Percentiles rank a stretch among this genome's conserved stretches.
phyloP scores from a whole-genome alignment of 2,329 filamentous ascomycete species.

The Alternaria infectoria region DNA sequence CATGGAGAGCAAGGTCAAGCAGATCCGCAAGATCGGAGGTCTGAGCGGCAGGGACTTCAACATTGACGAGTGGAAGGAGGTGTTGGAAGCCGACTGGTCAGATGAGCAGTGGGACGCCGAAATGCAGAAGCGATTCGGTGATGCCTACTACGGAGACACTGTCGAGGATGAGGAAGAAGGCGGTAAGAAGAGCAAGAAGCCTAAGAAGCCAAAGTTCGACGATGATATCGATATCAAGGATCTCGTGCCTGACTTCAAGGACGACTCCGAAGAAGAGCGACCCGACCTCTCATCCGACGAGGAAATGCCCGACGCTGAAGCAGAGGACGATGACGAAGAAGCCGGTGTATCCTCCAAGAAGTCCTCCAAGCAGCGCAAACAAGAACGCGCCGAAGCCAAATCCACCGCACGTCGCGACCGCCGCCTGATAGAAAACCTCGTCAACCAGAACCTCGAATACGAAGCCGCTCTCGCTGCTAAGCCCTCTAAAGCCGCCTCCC shows the following conservation, averaged over 20 bases:
- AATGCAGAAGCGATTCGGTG: conserved; percentile 87
- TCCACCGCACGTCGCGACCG: conserved; percentile 81
- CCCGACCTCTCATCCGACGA: conserved; percentile 67
- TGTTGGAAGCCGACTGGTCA: conserved; percentile 88
- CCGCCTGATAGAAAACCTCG: conserved; percentile 81
- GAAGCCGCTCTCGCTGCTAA: conserved; percentile 66
- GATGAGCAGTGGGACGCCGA: conserved; percentile 88
- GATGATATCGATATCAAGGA: conserved; percentile 98
- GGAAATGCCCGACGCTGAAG: conserved; percentile 54
- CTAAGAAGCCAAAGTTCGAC: conserved; percentile 90
- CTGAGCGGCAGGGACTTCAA: conserved; percentile 69
- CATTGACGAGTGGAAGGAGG: conserved; percentile 81
- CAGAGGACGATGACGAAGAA: conserved; percentile 45
- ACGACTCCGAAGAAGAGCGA: conserved; percentile 72
- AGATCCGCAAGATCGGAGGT: conserved; percentile 89
- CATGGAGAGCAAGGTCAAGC: conserved; percentile 81
- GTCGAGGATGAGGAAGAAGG: conserved; percentile 49
- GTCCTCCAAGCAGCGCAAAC: conserved; percentile 54
- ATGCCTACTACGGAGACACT: conserved; percentile 82
- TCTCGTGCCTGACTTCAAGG: conserved; percentile 83
- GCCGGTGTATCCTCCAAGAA: conserved; percentile 40
- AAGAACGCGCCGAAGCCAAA: conserved; percentile 63
- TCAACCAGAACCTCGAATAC: conserved; percentile 81
- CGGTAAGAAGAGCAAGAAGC: conserved; percentile 55
- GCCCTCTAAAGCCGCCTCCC: conserved; percentile 54